Evolutionary conservation across 176 grass and related monocot genomes (phyloP).

Genomic region (Areca catechu): DNA sequence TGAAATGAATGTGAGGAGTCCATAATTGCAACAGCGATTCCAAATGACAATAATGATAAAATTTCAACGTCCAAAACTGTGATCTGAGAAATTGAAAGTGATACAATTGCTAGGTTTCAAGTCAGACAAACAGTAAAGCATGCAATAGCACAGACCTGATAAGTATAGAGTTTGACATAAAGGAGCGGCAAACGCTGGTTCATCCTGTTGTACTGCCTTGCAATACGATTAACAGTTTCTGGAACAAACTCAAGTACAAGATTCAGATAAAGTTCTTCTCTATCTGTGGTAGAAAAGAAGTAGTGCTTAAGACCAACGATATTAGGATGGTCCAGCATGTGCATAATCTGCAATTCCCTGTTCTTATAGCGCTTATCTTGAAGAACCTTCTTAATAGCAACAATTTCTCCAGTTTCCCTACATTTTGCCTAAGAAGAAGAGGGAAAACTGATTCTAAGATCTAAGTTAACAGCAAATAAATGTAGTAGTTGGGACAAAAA

Average conservation of each 20-base stretch:
- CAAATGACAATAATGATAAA: no score
- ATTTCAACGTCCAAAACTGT: no score
- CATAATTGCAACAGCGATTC: no score
- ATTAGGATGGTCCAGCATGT: constrained; percentile 99
- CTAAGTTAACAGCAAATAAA: no score
- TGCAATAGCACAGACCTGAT: constrained; percentile 50
- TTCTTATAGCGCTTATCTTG: constrained; percentile 99
- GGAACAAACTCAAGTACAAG: constrained; percentile 91
- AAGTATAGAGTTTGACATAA: constrained; percentile 87
- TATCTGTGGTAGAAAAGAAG: constrained; percentile 86
- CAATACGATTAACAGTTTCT: constrained; percentile 74
- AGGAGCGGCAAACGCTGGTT: constrained; percentile 80
- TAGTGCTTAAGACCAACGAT: constrained; percentile 85
- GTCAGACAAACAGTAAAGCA: not conserved
- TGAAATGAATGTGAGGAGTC: no score
- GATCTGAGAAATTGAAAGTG: no score
- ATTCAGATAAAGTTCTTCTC: constrained; percentile 86
- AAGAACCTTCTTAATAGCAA: constrained; percentile 97
- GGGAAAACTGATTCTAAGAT: constrained; percentile 3
- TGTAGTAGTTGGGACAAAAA: constrained; percentile 3
- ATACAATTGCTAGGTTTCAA: not conserved
- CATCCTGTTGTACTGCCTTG: constrained; percentile 72
- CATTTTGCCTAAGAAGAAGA: constrained; percentile 72
- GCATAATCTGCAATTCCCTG: constrained; percentile 89
- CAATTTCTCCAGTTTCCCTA: constrained; percentile 85